Base-by-base conservation (phyloP, 1,284 basidiomycete genomes). In the Ustilago nuda region DNA sequence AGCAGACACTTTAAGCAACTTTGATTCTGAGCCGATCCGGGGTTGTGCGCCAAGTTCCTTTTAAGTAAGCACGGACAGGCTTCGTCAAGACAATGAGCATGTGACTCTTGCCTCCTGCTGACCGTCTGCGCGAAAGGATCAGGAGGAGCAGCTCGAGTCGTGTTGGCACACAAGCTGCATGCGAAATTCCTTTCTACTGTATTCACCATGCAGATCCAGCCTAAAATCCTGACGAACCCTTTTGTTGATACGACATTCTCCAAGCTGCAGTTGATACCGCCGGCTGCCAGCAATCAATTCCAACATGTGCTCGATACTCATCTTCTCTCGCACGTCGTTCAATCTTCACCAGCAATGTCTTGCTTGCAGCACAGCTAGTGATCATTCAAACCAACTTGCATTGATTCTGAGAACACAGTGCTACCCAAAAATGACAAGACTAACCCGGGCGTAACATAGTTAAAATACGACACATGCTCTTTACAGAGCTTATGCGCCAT, bases 341-440 rank as follows among this genome's bases (percentile, higher is more conserved):
- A 19, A 45, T n/a, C n/a, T 17, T 43, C 39, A 43, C 13, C 43
- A 45, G n/a, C 6, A 8, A 8, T 19, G 17, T n/a, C n/a, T 19
- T 27, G 23, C 3, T 27, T 19, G n/a, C 43, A 45, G 43, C 19
- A 19, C 43, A 45, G 8, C n/a, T 17, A 45, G n/a, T 19, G 13
- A 45, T 5, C n/a, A 19, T n/a, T 19, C 37, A 8, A 13, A 19
- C 15, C 35, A 36, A 53, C 37, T 55, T 60, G 56, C 37, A 56
- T 66, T 68, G 66, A 58, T 33, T 54, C 36, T 58, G 35, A 46
- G 32, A 13, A 62, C 43, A 58, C 33, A 58, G 11, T 66, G 57
- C 15, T 52, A 56, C 56, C 32, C 35, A 37, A 57, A 35, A n/a
- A 61, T 62, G 55, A 55, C 55, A 58, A 30, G 51, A 57, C 35